phyloP scores from a whole-genome alignment of 2,329 filamentous ascomycete genomes.

The Sporothrix humicola region DNA sequence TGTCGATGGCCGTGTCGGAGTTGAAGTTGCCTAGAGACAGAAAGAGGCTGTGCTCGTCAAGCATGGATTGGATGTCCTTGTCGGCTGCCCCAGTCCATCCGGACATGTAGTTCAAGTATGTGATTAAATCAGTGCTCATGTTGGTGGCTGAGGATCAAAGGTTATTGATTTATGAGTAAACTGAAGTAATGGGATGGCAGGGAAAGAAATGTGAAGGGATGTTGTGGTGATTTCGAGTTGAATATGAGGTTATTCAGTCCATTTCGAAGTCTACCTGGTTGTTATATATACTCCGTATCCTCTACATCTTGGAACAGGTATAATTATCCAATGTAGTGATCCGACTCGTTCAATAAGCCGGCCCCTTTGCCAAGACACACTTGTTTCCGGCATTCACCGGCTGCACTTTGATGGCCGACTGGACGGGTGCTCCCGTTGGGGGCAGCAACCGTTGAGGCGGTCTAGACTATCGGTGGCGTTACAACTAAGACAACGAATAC shows the following conservation, averaged over 20 bases:
- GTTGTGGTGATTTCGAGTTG: neutral
- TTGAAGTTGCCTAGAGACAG: neutral
- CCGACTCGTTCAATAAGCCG: neutral
- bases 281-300: neutral
- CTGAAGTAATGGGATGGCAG: neutral
- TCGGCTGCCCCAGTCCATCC: neutral
- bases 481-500: neutral
- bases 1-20: neutral
- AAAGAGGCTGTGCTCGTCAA: neutral
- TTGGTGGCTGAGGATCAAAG: neutral
- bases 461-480: neutral
- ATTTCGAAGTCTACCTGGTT: neutral
- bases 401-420: neutral
- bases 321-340: neutral
- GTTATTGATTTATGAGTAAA: neutral
- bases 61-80: neutral
- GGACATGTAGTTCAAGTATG: conserved; percentile 1
- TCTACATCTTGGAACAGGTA: neutral
- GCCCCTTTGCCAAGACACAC: neutral
- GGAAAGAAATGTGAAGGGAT: neutral
- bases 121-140: neutral
- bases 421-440: neutral
- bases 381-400: neutral
- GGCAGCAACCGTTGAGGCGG: neutral
- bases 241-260: neutral